phyloP scores from a whole-genome alignment of 2,329 filamentous ascomycete species.

The Tolypocladium pustulatum region DNA sequence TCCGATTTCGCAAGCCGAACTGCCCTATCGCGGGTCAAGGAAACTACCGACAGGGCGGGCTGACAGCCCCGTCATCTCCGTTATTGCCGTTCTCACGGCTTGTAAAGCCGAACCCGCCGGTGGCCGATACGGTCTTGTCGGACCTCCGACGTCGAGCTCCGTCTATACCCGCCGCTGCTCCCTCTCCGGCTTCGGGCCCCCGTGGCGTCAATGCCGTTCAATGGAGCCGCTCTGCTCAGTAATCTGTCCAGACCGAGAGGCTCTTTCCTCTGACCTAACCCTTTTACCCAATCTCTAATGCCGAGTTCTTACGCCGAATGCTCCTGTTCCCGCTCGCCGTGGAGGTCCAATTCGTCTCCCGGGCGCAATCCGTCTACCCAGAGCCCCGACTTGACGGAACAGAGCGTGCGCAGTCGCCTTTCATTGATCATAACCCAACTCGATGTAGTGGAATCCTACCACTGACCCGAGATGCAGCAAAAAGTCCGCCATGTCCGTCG shows the following conservation, averaged over 20 bases:
- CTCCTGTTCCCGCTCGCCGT: not conserved
- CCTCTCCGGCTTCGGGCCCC: not conserved
- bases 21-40: not conserved
- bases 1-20: not conserved
- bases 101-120: not conserved
- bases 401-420: slow-evolving; percentile 45
- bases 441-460: slow-evolving; percentile 57
- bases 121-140: not conserved
- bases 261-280: not conserved
- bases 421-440: slow-evolving; percentile 53
- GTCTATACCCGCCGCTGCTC: not conserved
- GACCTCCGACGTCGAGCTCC: slow-evolving; percentile 1
- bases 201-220: not conserved
- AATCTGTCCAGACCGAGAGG: not conserved
- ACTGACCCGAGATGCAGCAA: slow-evolving; percentile 54
- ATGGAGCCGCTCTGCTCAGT: not conserved
- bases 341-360: not conserved
- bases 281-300: not conserved
- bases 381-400: slow-evolving; percentile 35
- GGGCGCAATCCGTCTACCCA: not conserved
- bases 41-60: not conserved
- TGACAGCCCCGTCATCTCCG: not conserved
- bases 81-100: not conserved
- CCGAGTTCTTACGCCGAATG: not conserved
- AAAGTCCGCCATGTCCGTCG: slow-evolving; percentile 52